Percentiles rank a stretch among this genome's conserved stretches.
Evolutionary conservation across 176 grass and related monocot genomes (phyloP).

Genomic region (Puya raimondii): DNA sequence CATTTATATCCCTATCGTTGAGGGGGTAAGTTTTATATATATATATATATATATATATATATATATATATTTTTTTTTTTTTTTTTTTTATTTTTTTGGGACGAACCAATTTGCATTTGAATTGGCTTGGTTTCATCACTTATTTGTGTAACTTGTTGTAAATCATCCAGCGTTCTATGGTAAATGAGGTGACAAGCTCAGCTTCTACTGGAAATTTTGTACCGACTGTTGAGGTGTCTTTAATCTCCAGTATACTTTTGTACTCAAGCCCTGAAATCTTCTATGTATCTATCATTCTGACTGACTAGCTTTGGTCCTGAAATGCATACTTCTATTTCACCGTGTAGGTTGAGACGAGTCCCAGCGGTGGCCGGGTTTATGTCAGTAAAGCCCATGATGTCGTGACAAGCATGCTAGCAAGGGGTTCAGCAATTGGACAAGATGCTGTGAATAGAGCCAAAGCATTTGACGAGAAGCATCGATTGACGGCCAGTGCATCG

Average conservation of each 20-base stretch:
- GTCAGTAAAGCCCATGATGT: constrained; percentile 82
- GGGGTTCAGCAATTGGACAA: constrained; percentile 75
- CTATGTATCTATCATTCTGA: not conserved
- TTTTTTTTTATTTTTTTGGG: no score
- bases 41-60: constrained; percentile 1
- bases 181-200: constrained; percentile 42
- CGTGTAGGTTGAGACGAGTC: constrained; percentile 45
- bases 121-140: constrained; percentile 11
- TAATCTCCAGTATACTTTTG: constrained; percentile 25
- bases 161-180: constrained; percentile 50
- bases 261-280: not conserved
- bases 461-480: constrained; percentile 94
- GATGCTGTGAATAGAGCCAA: constrained; percentile 97
- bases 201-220: constrained; percentile 30
- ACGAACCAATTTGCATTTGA: not conserved
- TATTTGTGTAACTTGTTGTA: constrained; percentile 11
- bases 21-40: constrained; percentile 37
- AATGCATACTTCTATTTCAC: not conserved
- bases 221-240: constrained; percentile 43
- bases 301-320: constrained; percentile 9
- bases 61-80: not conserved
- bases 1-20: constrained; percentile 63
- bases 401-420: constrained; percentile 63
- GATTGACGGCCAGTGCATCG: constrained; percentile 56
- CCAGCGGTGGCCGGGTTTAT: constrained; percentile 42